These are phyloP conservation scores for Aspergillus kassunensis DNA, from an alignment of 495 filamentous ascomycete species.

Conservation along the genomic window DNA sequence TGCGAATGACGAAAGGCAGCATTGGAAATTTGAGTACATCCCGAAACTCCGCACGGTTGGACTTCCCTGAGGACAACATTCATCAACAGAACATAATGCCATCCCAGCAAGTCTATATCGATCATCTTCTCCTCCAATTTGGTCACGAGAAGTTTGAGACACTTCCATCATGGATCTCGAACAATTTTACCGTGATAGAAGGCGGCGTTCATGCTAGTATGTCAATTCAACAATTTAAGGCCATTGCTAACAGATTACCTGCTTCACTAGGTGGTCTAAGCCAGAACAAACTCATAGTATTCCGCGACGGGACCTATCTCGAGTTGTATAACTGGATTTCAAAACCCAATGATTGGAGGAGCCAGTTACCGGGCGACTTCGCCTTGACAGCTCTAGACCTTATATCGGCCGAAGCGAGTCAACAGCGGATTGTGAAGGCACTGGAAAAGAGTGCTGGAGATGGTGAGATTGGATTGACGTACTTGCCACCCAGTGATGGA, in stretches of 20 bases:
- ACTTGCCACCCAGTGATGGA: conserved; percentile 4
- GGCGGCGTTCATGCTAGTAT: conserved; percentile 8
- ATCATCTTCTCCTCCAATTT: conserved; percentile 12
- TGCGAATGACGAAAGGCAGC: neutral
- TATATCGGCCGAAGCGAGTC: conserved; percentile 6
- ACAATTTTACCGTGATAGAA: conserved; percentile 10
- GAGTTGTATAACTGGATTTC: conserved; percentile 13
- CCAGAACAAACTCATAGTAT: conserved; percentile 12
- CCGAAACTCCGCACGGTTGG: neutral
- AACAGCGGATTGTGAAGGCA: conserved; percentile 1
- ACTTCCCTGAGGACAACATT: neutral
- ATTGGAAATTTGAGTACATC: neutral
- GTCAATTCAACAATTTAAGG: neutral
- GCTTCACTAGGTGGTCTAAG: conserved; percentile 6
- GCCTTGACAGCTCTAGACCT: conserved; percentile 7
- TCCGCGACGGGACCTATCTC: conserved; percentile 12
- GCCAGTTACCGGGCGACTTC: conserved; percentile 8
- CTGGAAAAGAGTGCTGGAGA: neutral
- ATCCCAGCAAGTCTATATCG: conserved; percentile 13
- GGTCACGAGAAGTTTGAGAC: conserved; percentile 7
- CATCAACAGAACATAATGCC: conserved; percentile 1
- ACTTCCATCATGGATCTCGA: conserved; percentile 1
- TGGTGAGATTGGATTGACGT: conserved; percentile 5
- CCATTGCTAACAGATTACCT: neutral
- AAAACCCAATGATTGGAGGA: conserved; percentile 9